Evolutionary conservation across 2,329 filamentous ascomycete species (phyloP).

Genomic region (Alternaria incomplexa): DNA sequence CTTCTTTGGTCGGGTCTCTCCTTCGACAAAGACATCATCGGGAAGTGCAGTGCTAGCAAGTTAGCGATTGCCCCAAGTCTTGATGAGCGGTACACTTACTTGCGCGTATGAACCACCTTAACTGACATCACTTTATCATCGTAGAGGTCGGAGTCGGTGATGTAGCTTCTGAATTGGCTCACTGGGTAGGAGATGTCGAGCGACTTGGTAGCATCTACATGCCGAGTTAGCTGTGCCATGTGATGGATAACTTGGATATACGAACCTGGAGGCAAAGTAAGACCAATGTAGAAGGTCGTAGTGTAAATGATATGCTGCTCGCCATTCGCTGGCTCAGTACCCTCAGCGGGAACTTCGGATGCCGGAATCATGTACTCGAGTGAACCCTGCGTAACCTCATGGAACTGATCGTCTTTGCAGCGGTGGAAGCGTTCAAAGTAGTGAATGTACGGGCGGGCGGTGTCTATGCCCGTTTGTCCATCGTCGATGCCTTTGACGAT

Average conservation of each 20-base stretch:
- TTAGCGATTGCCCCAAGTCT: slow-evolving; percentile 15
- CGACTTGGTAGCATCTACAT: slow-evolving; percentile 65
- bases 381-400: slow-evolving; percentile 67
- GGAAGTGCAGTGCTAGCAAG: slow-evolving; percentile 78
- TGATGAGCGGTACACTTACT: slow-evolving; percentile 63
- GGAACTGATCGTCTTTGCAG: slow-evolving; percentile 67
- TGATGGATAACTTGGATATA: slow-evolving; percentile 10
- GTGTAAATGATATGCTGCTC: slow-evolving; percentile 71
- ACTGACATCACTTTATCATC: slow-evolving; percentile 77
- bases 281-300: slow-evolving; percentile 91
- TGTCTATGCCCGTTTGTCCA: slow-evolving; percentile 73
- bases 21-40: slow-evolving; percentile 83
- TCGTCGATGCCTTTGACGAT: slow-evolving; percentile 83
- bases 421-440: slow-evolving; percentile 84
- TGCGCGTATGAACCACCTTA: slow-evolving; percentile 82
- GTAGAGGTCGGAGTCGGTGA: slow-evolving; percentile 77
- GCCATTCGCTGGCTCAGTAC: slow-evolving; percentile 44
- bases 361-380: slow-evolving; percentile 64
- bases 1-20: slow-evolving; percentile 64
- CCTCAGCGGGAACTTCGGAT: slow-evolving; percentile 54
- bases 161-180: slow-evolving; percentile 83
- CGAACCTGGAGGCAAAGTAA: slow-evolving; percentile 78
- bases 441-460: slow-evolving; percentile 92
- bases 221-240: slow-evolving; percentile 3
- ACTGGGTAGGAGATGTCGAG: slow-evolving; percentile 83